phyloP scores from a whole-genome alignment of 768 basidiomycete species.

The Pleurotus pulmonarius region DNA sequence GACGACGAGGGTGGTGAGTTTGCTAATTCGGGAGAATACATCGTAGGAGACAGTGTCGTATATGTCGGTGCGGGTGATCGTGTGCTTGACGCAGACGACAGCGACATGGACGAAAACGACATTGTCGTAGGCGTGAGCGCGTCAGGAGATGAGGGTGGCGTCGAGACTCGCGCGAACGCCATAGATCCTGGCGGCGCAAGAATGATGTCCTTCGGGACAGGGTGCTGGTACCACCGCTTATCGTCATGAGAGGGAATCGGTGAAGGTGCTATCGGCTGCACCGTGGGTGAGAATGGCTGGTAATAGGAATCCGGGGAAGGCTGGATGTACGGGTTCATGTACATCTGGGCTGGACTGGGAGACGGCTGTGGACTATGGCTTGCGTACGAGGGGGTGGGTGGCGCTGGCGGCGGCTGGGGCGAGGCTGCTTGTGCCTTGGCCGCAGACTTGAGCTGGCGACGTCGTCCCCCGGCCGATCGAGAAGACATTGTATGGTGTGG shows the following conservation, averaged over 20 bases:
- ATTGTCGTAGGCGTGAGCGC: constrained; percentile 2
- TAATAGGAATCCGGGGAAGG: constrained; percentile 1
- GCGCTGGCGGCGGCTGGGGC: neutral
- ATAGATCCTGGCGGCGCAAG: neutral
- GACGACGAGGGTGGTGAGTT: neutral
- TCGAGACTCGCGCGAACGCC: neutral
- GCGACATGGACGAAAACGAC: constrained; percentile 4
- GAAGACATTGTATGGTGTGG: neutral
- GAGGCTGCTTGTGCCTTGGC: neutral
- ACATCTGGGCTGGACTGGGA: neutral
- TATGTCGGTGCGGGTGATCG: neutral
- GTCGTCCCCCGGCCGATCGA: constrained; percentile 3
- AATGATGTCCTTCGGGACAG: neutral
- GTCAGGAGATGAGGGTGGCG: neutral
- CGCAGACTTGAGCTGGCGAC: constrained; percentile 1
- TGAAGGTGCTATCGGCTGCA: neutral
- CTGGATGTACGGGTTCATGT: neutral
- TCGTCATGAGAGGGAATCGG: constrained; percentile 1
- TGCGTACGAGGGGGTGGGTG: neutral
- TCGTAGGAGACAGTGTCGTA: neutral
- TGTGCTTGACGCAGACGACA: constrained; percentile 1
- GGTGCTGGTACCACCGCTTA: constrained; percentile 3
- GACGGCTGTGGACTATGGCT: neutral
- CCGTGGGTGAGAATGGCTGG: neutral
- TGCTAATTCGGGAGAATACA: neutral